A percentile compares a stretch with the other conserved stretches of the same genome.
These are phyloP conservation scores for Candida rishiriensis DNA, from an alignment of 805 yeast genomes.

Conservation along the genomic window DNA sequence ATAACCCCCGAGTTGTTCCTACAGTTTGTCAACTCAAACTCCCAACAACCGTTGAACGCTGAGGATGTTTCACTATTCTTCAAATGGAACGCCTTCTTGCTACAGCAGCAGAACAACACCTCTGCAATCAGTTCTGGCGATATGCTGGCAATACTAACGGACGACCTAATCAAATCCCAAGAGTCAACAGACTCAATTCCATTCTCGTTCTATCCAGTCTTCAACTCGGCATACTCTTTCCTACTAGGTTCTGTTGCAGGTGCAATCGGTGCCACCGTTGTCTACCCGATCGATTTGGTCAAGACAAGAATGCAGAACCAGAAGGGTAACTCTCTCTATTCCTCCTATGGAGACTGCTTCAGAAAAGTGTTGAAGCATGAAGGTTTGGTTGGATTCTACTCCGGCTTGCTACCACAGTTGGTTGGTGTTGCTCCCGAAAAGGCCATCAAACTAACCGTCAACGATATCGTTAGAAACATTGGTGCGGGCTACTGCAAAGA, in stretches of 20 bases:
- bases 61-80: conserved; percentile 31
- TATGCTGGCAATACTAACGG: conserved; percentile 41
- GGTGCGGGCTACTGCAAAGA: conserved; percentile 49
- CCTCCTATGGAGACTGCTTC: conserved; percentile 83
- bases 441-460: conserved; percentile 92
- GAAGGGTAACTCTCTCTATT: conserved; percentile 63
- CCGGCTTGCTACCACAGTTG: conserved; percentile 90
- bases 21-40: conserved; percentile 18
- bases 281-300: conserved; percentile 92
- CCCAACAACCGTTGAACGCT: conserved; percentile 10
- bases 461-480: conserved; percentile 76
- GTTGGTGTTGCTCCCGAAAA: conserved; percentile 98
- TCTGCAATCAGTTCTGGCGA: conserved; percentile 28
- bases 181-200: conserved; percentile 37
- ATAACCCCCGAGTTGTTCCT: conserved; percentile 23
- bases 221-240: conserved; percentile 85
- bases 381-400: conserved; percentile 81
- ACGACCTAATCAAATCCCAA: conserved; percentile 47
- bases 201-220: conserved; percentile 54
- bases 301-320: conserved; percentile 98
- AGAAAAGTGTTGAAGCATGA: conserved; percentile 69
- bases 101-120: conserved; percentile 20
- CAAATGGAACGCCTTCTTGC: conserved; percentile 31
- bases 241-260: conserved; percentile 93
- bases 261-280: conserved; percentile 96